A percentile compares a stretch with the other conserved stretches of the same genome.
phyloP scores from a whole-genome alignment of 805 yeast genomes.

The Ogataea chonburiensis region DNA sequence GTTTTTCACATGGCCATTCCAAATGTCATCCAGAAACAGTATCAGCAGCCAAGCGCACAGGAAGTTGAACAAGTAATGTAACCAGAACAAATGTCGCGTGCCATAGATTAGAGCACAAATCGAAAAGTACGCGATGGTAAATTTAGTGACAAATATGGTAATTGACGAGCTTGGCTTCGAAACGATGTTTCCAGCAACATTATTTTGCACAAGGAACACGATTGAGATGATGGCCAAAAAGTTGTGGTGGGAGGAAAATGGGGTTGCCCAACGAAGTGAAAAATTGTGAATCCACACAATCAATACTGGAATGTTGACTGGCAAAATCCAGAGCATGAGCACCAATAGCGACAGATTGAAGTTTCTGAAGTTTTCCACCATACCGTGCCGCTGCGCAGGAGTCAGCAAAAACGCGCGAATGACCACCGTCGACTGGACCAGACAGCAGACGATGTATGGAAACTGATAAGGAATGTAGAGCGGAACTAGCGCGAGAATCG shows the following conservation, averaged over 20 bases:
- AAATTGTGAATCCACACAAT: constrained; percentile 82
- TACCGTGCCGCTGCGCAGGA: constrained; percentile 2
- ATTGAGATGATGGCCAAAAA: constrained; percentile 75
- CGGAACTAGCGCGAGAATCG: constrained; percentile 47
- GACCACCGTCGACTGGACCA: constrained; percentile 58
- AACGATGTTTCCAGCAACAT: constrained; percentile 47
- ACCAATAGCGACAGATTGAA: constrained; percentile 63
- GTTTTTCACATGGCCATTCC: constrained; percentile 20
- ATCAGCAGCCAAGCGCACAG: constrained; percentile 52
- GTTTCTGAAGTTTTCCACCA: constrained; percentile 43
- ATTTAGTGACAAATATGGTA: constrained; percentile 34
- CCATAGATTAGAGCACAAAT: constrained; percentile 72
- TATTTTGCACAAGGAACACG: constrained; percentile 54
- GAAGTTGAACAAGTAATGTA: constrained; percentile 73
- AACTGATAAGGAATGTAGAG: constrained; percentile 79
- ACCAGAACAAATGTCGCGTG: constrained; percentile 77
- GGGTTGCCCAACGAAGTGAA: constrained; percentile 74
- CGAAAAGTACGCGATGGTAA: constrained; percentile 50
- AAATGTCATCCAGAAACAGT: constrained; percentile 25
- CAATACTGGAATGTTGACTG: constrained; percentile 74
- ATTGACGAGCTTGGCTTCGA: constrained; percentile 36
- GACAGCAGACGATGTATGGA: constrained; percentile 59
- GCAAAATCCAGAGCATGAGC: constrained; percentile 74
- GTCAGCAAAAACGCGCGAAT: constrained; percentile 33
- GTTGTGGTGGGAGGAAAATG: constrained; percentile 86